Evolutionary conservation across 1,284 basidiomycete species (phyloP), one percentile per base, ranked within the genome.

Genomic region (Tetrapyrgos nigripes): DNA sequence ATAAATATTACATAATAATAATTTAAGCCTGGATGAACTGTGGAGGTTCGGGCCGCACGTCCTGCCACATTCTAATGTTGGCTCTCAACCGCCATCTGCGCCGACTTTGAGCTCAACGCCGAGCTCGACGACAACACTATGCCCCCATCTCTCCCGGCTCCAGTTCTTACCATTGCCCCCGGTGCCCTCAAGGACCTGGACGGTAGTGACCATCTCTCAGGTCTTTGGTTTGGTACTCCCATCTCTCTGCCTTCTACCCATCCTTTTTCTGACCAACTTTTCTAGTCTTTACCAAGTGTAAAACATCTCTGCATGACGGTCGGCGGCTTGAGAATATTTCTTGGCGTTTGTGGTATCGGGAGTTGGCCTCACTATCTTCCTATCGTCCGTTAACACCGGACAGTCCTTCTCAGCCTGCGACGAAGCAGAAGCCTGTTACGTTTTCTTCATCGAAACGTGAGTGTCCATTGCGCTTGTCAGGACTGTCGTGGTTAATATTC

Each of bases 231-330:
- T 55, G 75, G 89, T 90, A 64, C 28, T 33, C 35, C 35, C 46
- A 28, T 58, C 51, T 9, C 44, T 58, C 26, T 55, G 53, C 53
- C 28, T 19, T 31, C 54, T 49, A 3, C 64, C 26, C 27, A 29
- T 37, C 47, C 51, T 57, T 61, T 56, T 27, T 58, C 43, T 58
- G 50, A 53, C 51, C 27, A 54, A 24, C 55, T 59, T 66, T 54
- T 54, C 48, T 63, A 94, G 93, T 94, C 11, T 94, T 94, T 69
- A 88, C 90, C 58, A 92, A 92, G 70, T 93, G 90, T 77, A 92
- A 91, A 71, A 83, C 86, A 64, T 87, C 86, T 3, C 75, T 95
- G 9, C 83, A 89, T 67, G 88, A 93, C 63, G 93, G 93, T 13
- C 81, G 79, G 24, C 79, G 93, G 29, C 81, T 94, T 27, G 93